These are phyloP conservation scores for Parafenestella ontariensis DNA, from an alignment of 2,329 filamentous ascomycete genomes.

Conservation along the genomic window DNA sequence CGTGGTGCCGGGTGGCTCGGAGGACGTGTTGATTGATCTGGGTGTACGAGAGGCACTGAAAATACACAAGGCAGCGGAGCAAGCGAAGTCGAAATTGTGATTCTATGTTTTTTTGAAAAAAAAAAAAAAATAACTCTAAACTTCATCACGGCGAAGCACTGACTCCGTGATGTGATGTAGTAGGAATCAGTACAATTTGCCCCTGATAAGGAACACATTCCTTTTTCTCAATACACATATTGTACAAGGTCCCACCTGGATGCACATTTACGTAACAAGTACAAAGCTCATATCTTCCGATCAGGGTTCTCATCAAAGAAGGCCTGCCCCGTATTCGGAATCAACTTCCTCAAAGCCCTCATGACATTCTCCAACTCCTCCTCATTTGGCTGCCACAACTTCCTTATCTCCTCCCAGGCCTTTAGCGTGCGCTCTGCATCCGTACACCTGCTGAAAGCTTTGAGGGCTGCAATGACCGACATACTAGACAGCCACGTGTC, in stretches of 20 bases:
- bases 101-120: not conserved
- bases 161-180: not conserved
- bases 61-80: slow-evolving; percentile 30
- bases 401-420: slow-evolving; percentile 59
- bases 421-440: slow-evolving; percentile 59
- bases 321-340: slow-evolving; percentile 14
- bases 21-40: slow-evolving; percentile 41
- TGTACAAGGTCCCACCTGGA: not conserved
- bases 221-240: not conserved
- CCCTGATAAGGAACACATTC: not conserved
- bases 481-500: slow-evolving; percentile 39
- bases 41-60: slow-evolving; percentile 42
- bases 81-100: slow-evolving; percentile 28
- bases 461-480: slow-evolving; percentile 39
- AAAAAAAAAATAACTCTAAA: not conserved
- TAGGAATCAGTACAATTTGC: not conserved
- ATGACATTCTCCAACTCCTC: slow-evolving; percentile 43
- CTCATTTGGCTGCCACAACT: slow-evolving; percentile 47
- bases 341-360: slow-evolving; percentile 31
- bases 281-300: not conserved
- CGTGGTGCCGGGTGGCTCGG: slow-evolving; percentile 34
- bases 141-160: not conserved
- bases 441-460: slow-evolving; percentile 69
- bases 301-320: slow-evolving; percentile 19
- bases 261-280: not conserved